Evolutionary conservation across 139 green algal genomes (phyloP), one percentile per base, ranked within the genome.

Genomic region (Bryopsis sp.): DNA sequence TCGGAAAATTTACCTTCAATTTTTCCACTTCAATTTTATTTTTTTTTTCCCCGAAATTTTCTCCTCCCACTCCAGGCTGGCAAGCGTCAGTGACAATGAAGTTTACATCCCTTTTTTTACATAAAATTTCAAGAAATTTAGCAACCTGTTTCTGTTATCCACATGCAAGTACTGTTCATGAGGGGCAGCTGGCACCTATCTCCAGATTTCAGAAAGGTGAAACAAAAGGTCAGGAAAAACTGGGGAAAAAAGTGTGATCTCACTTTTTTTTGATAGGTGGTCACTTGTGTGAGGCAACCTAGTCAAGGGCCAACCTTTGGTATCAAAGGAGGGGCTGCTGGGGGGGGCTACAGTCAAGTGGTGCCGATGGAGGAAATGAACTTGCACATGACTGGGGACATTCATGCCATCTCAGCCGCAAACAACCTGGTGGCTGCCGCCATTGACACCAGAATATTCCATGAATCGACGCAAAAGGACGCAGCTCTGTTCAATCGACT

Each of bases 391-490:
- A 99, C 94, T 2, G 84, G 85, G 36, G 93, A 98, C 83, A 97
- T 98, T 74, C 93, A 98, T 79, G 91, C 93, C 71, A 96, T 98
- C 80, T 94, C 86, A 32, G 90, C 92, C 24, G 91, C 94, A 61
- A 98, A 96, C 82, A 98, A 99, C 84, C 89, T 99, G 58, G 78
- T 98, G 48, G 91, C 91, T 8, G 90, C 94, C 15, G 92, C 93
- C 39, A 92, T 99, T 28, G 94, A 98, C 70, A 79, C 88, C 26
- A 88, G 92, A 74, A 93, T 97, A 70, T 99, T 99, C 83, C 94
- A 98, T 69, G 94, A 99, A 81, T 54, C 67, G 35, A 90, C 89
- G 0, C 90, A 97, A 75, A 83, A 50, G 0, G 86, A 96, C 70
- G 79, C 77, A 58, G 86, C 88, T 24, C 84, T 97, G 19, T 96